Conservation (phyloP, 768 basidiomycete species). For the Hericium erinaceus region DNA sequence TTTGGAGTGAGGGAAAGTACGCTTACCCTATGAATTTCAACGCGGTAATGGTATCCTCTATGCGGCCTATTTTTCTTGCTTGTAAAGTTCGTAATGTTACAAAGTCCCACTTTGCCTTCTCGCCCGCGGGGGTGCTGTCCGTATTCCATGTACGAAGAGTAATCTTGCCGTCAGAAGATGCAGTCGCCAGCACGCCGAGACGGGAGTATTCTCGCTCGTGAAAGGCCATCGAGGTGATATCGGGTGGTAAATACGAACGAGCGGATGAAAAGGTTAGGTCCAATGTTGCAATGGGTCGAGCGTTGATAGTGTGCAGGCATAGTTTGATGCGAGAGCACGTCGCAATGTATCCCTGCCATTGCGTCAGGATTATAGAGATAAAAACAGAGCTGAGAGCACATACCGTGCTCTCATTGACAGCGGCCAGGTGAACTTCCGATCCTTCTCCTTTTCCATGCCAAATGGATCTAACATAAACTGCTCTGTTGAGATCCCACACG, state of each 20-base stretch:
- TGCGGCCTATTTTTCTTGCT: slow-evolving; percentile 28
- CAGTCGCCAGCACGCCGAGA: slow-evolving; percentile 72
- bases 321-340: slow-evolving; percentile 67
- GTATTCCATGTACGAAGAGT: slow-evolving; percentile 80
- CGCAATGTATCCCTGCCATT: slow-evolving; percentile 71
- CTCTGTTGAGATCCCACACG: slow-evolving; percentile 84
- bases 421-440: slow-evolving; percentile 51
- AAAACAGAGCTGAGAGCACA: slow-evolving; percentile 20
- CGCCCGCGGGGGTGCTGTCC: slow-evolving; percentile 57
- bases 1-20: not conserved
- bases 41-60: slow-evolving; percentile 42
- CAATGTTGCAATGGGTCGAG: slow-evolving; percentile 60
- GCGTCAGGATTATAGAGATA: not conserved
- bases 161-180: slow-evolving; percentile 66
- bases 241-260: slow-evolving; percentile 33
- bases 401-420: slow-evolving; percentile 84
- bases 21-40: slow-evolving; percentile 71
- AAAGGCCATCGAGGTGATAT: slow-evolving; percentile 73
- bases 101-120: slow-evolving; percentile 71
- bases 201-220: slow-evolving; percentile 83
- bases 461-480: slow-evolving; percentile 71
- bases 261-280: slow-evolving; percentile 45
- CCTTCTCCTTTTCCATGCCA: slow-evolving; percentile 42
- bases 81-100: slow-evolving; percentile 59
- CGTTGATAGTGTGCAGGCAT: slow-evolving; percentile 83